Evolutionary conservation across 441 rosid species (phyloP).

Genomic region (Adansonia grandidieri): DNA sequence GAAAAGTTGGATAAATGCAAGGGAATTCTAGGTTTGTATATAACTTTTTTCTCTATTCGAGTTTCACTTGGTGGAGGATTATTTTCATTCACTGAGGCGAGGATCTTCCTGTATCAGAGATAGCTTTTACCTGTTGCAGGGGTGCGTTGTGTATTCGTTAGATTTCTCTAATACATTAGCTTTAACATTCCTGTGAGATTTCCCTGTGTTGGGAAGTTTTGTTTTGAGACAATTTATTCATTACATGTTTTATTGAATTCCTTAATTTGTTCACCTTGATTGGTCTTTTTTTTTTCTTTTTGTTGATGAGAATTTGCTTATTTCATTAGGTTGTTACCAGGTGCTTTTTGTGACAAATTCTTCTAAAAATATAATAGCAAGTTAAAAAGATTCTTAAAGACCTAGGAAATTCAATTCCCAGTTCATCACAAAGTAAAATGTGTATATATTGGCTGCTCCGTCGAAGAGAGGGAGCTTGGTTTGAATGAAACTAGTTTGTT

Average conservation of each 20-base stretch:
- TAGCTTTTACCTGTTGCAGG: slow-evolving; percentile 22
- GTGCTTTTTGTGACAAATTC: no score
- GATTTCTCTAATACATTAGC: slow-evolving; percentile 31
- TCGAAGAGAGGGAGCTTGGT: no score
- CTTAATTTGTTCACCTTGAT: slow-evolving; percentile 11
- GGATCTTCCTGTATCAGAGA: slow-evolving; percentile 31
- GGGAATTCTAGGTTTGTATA: slow-evolving; percentile 47
- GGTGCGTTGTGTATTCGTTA: slow-evolving; percentile 24
- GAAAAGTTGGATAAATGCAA: slow-evolving; percentile 34
- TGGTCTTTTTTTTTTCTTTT: background rate
- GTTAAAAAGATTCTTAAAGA: no score
- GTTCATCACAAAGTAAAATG: no score
- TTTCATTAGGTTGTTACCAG: background rate
- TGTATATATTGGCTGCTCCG: no score
- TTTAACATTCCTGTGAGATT: slow-evolving; percentile 34
- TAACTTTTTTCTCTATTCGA: slow-evolving; percentile 36
- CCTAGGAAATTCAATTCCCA: no score
- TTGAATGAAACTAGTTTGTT: no score
- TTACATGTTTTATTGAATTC: slow-evolving; percentile 33
- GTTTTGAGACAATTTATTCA: slow-evolving; percentile 35
- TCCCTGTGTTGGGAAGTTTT: slow-evolving; percentile 44
- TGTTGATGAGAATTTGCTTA: background rate
- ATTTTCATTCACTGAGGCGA: slow-evolving; percentile 29
- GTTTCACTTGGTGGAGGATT: slow-evolving; percentile 34
- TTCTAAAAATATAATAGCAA: no score